These are phyloP conservation scores for Penicillium sp. DNA, from an alignment of 2,329 filamentous ascomycete species.

Conservation along the genomic window DNA sequence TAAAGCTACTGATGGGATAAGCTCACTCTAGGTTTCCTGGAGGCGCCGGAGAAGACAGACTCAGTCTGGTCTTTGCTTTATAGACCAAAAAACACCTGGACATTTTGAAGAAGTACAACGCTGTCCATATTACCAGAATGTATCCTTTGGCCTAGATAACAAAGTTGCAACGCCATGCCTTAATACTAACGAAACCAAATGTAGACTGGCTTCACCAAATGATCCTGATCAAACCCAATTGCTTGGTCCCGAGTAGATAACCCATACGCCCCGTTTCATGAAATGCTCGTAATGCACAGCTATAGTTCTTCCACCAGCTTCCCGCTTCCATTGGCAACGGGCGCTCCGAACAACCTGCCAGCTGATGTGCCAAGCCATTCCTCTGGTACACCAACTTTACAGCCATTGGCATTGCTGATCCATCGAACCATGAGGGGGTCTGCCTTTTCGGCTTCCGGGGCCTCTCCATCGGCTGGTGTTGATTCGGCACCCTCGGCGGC, in stretches of 20 bases:
- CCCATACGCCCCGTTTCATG: slow-evolving; percentile 26
- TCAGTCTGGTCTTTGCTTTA: too few species aligned
- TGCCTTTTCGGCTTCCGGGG: slow-evolving; percentile 37
- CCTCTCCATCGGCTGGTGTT: slow-evolving; percentile 42
- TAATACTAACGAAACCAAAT: not conserved
- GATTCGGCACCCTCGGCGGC: slow-evolving; percentile 47
- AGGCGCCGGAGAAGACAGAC: too few species aligned
- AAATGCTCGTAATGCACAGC: slow-evolving; percentile 10
- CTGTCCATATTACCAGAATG: not conserved
- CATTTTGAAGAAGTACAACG: not conserved
- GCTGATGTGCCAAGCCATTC: slow-evolving; percentile 50
- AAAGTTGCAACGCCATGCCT: slow-evolving; percentile 8
- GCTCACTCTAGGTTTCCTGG: too few species aligned
- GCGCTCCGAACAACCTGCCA: slow-evolving; percentile 40
- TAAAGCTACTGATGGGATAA: too few species aligned
- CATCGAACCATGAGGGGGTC: slow-evolving; percentile 49
- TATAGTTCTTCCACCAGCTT: slow-evolving; percentile 44
- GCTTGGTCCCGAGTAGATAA: not conserved
- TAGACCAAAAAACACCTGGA: too few species aligned
- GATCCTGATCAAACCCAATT: not conserved
- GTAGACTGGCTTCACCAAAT: not conserved
- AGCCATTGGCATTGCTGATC: slow-evolving; percentile 44
- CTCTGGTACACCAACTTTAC: slow-evolving; percentile 45
- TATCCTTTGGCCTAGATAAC: not conserved
- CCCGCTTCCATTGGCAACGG: slow-evolving; percentile 11